Percentiles rank a stretch among this genome's conserved stretches.
Conservation (phyloP, 805 yeast species). For the Alloascoidea africana region DNA sequence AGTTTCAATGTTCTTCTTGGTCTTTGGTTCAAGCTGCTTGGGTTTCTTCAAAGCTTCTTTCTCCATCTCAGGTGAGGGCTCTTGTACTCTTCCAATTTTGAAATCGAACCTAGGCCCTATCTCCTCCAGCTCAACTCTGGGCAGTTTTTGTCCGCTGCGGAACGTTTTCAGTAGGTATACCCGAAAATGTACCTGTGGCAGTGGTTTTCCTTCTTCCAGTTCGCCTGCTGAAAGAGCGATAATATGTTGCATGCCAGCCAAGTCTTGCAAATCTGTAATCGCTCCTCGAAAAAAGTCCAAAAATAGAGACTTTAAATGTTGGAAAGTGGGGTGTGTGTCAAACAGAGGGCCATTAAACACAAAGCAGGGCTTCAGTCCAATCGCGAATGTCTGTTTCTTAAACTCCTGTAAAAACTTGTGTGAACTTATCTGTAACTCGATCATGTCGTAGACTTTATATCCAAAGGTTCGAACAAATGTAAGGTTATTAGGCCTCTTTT, state of each 20-base stretch:
- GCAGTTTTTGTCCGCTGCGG: conserved; percentile 67
- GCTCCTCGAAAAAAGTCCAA: conserved; percentile 84
- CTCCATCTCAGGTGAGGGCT: conserved; percentile 75
- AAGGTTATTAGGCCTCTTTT: conserved; percentile 85
- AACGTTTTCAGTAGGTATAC: conserved; percentile 77
- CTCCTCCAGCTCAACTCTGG: conserved; percentile 89
- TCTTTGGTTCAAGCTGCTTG: conserved; percentile 65
- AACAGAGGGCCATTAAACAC: conserved; percentile 85
- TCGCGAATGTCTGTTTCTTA: conserved; percentile 60
- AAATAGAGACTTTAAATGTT: conserved; percentile 76
- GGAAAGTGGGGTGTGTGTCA: conserved; percentile 75
- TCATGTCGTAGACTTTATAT: conserved; percentile 83
- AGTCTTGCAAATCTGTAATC: conserved; percentile 69
- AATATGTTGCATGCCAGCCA: conserved; percentile 87
- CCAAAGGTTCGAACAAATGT: conserved; percentile 85
- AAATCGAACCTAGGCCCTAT: conserved; percentile 94
- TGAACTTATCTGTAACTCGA: conserved; percentile 64
- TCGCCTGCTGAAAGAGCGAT: conserved; percentile 71
- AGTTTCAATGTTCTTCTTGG: conserved; percentile 76
- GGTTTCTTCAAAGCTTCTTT: conserved; percentile 79
- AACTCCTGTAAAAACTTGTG: conserved; percentile 68
- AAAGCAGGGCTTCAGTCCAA: conserved; percentile 92
- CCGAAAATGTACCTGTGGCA: conserved; percentile 80
- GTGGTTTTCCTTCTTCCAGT: conserved; percentile 51
- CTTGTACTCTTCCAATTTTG: conserved; percentile 73